Percentiles rank a stretch among this genome's conserved stretches.
phyloP scores from a whole-genome alignment of 139 green algal species.

The Tetraselmis striata region DNA sequence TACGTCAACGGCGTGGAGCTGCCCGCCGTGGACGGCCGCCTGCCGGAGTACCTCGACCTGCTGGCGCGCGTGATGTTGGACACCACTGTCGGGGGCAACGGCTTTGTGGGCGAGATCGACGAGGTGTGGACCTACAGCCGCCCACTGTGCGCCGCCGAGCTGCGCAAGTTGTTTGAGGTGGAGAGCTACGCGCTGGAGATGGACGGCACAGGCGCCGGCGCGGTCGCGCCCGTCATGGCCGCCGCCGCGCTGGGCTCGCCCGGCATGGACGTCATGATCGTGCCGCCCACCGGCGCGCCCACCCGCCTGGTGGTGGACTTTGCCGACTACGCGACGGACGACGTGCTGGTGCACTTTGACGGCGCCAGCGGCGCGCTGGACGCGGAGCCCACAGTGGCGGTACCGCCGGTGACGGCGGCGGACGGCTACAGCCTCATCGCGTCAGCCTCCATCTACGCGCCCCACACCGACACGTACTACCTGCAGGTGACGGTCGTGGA shows the following conservation, averaged over 20 bases:
- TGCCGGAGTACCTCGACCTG: constrained; percentile 3
- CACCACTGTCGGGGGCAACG: constrained; percentile 3
- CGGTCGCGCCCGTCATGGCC: background rate
- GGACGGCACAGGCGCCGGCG: background rate
- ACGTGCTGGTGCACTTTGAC: background rate
- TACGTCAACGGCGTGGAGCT: constrained; percentile 21
- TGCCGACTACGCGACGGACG: background rate
- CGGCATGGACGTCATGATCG: constrained; percentile 2
- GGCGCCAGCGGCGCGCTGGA: background rate
- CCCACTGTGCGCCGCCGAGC: constrained; percentile 7
- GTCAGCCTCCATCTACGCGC: constrained; percentile 15
- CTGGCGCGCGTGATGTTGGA: background rate
- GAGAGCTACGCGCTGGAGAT: constrained; percentile 12
- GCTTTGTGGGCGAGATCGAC: constrained; percentile 7
- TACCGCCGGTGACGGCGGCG: background rate
- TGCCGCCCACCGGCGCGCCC: background rate
- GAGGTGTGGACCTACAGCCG: constrained; percentile 19
- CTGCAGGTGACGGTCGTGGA: constrained; percentile 17
- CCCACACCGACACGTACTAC: constrained; percentile 8
- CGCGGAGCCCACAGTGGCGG: background rate
- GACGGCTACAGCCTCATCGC: background rate
- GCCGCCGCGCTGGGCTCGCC: background rate
- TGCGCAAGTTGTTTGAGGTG: constrained; percentile 12
- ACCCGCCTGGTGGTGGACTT: constrained; percentile 2
- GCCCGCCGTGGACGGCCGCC: background rate